Conservation (phyloP, 78 protist genomes). For the Guillardia theta region DNA sequence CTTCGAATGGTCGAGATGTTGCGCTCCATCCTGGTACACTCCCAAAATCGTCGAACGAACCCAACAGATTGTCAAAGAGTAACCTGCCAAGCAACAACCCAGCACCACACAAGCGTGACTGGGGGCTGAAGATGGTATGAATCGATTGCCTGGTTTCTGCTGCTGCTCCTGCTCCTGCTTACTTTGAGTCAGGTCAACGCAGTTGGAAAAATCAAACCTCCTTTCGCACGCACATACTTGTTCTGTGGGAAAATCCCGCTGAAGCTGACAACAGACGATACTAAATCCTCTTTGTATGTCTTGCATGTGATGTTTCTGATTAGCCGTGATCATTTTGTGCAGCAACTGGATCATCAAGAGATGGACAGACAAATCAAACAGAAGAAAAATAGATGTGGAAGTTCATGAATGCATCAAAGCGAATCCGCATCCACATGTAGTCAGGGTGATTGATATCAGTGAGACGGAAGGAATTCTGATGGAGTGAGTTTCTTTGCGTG, state of each 20-base stretch:
- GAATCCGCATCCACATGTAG: background rate
- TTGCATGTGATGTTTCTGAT: no score
- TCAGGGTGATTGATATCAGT: background rate
- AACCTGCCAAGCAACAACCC: background rate
- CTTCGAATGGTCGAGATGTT: background rate
- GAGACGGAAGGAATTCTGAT: background rate
- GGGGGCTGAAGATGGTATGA: conserved; percentile 17
- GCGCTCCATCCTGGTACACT: background rate
- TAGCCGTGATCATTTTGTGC: no score
- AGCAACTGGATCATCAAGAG: background rate
- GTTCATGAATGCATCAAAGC: conserved; percentile 12
- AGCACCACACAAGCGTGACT: background rate
- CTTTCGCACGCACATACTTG: background rate
- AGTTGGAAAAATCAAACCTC: background rate
- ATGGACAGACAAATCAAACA: background rate
- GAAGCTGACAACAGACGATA: background rate
- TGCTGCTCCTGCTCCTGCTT: no score
- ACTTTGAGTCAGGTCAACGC: background rate
- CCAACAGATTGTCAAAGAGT: no score
- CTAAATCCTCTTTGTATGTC: no score
- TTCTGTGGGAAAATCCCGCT: background rate
- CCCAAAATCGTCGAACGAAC: no score
- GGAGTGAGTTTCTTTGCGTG: no score
- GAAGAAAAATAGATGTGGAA: background rate
- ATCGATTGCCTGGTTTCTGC: no score